phyloP scores from a whole-genome alignment of 345 rosid species.

The Eucalyptus curtisii region DNA sequence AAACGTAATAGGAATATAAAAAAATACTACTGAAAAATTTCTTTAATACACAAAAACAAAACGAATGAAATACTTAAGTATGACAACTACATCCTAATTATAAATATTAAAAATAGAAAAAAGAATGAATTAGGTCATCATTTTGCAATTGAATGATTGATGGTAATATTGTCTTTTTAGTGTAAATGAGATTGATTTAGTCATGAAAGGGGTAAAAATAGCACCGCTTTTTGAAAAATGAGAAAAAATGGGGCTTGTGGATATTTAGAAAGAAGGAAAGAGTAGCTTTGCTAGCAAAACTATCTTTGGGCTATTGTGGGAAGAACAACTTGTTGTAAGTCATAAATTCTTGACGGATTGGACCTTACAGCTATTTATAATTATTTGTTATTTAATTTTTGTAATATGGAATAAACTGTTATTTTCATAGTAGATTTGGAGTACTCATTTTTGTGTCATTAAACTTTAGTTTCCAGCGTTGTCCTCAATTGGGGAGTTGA shows the following conservation, averaged over 20 bases:
- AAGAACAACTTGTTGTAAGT: too few relatives aligned
- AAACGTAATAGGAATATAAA: not conserved
- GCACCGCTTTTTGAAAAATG: too few relatives aligned
- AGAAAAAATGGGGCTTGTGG: not conserved
- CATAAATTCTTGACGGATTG: too few relatives aligned
- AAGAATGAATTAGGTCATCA: not conserved
- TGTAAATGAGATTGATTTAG: not conserved
- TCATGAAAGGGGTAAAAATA: not conserved
- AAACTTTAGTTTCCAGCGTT: not conserved
- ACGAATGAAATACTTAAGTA: not conserved
- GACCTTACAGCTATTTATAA: too few relatives aligned
- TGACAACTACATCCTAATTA: not conserved
- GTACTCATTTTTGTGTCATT: too few relatives aligned
- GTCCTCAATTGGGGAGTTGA: not conserved
- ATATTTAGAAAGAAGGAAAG: too few relatives aligned
- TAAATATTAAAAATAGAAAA: not conserved
- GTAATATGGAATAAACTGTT: too few relatives aligned
- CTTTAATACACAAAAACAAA: not conserved
- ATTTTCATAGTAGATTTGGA: too few relatives aligned
- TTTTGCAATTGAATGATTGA: not conserved
- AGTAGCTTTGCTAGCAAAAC: too few relatives aligned
- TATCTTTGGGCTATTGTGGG: too few relatives aligned
- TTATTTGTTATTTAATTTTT: too few relatives aligned
- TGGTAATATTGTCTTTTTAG: not conserved
- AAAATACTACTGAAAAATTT: not conserved